phyloP scores from a whole-genome alignment of 805 yeast species.

The Yamadazyma insecticola region DNA sequence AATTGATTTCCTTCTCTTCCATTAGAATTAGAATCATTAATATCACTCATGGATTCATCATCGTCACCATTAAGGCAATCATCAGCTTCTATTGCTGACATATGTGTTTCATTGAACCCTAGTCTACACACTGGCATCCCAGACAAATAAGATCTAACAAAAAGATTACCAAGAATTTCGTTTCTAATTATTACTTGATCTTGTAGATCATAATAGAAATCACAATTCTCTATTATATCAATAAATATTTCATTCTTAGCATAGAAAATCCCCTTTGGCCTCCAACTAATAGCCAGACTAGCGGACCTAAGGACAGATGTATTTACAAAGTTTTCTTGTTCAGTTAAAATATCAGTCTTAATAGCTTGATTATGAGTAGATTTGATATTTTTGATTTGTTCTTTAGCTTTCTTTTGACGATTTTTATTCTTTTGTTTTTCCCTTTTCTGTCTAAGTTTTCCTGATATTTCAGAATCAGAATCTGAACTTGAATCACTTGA shows the following conservation, averaged over 20 bases:
- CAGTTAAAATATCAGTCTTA: conserved; percentile 23
- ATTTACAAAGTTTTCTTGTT: conserved; percentile 38
- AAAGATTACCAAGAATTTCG: conserved; percentile 30
- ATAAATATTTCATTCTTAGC: conserved; percentile 41
- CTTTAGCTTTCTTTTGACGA: conserved; percentile 1
- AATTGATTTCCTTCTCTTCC: conserved; percentile 6
- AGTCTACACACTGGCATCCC: conserved; percentile 42
- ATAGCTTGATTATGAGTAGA: conserved; percentile 39
- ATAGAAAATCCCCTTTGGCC: conserved; percentile 43
- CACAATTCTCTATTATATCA: conserved; percentile 36
- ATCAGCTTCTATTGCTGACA: conserved; percentile 19
- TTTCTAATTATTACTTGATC: conserved; percentile 23
- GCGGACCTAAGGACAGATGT: conserved; percentile 73
- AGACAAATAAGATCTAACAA: conserved; percentile 34
- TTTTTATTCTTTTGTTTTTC: conserved; percentile 10
- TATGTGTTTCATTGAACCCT: conserved; percentile 36
- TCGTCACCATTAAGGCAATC: conserved; percentile 2
- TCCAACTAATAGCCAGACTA: conserved; percentile 51
- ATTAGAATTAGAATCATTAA: background rate
- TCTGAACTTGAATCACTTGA: conserved; percentile 3
- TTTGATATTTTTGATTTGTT: conserved; percentile 16
- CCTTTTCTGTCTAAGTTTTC: conserved; percentile 3
- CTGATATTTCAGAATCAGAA: conserved; percentile 4
- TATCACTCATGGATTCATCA: conserved; percentile 1
- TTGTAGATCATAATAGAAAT: conserved; percentile 32